These are phyloP conservation scores for Fusarium nelsonii DNA, from an alignment of 2,329 filamentous ascomycete species.

Conservation along the genomic window DNA sequence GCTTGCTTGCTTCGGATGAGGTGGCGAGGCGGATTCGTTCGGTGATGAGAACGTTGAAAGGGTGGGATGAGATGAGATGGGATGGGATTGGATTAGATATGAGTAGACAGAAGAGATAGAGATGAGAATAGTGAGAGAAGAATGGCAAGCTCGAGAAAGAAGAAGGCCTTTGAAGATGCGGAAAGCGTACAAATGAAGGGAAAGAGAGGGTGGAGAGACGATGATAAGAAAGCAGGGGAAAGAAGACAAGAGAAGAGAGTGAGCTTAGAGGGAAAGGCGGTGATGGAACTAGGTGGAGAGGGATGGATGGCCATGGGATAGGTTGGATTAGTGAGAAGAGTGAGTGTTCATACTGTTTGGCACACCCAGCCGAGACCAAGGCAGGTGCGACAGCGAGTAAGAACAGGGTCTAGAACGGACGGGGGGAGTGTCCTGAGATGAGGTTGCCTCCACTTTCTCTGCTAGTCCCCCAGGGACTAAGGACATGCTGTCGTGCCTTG, in stretches of 20 bases:
- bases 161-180: conserved; percentile 52
- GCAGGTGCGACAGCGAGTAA: conserved; percentile 31
- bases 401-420: conserved; percentile 23
- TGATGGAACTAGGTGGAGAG: conserved; percentile 53
- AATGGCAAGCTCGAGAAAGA: conserved; percentile 54
- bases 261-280: conserved; percentile 53
- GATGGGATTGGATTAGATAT: conserved; percentile 29
- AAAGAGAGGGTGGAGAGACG: conserved; percentile 51
- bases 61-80: conserved; percentile 14
- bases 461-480: conserved; percentile 5
- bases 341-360: conserved; percentile 38
- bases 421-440: conserved; percentile 32
- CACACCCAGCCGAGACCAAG: conserved; percentile 28
- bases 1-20: conserved; percentile 42
- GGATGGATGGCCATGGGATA: conserved; percentile 51
- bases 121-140: conserved; percentile 40
- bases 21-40: conserved; percentile 46
- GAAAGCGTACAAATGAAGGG: conserved; percentile 51
- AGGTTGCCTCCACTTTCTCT: conserved; percentile 8
- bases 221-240: conserved; percentile 52
- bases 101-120: conserved; percentile 39
- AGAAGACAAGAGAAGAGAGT: conserved; percentile 52
- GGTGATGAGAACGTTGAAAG: conserved; percentile 36
- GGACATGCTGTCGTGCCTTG: conserved; percentile 36
- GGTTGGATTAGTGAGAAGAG: conserved; percentile 46